Conservation (phyloP, 2,329 filamentous ascomycete species). For the Colletotrichum plurivorum region DNA sequence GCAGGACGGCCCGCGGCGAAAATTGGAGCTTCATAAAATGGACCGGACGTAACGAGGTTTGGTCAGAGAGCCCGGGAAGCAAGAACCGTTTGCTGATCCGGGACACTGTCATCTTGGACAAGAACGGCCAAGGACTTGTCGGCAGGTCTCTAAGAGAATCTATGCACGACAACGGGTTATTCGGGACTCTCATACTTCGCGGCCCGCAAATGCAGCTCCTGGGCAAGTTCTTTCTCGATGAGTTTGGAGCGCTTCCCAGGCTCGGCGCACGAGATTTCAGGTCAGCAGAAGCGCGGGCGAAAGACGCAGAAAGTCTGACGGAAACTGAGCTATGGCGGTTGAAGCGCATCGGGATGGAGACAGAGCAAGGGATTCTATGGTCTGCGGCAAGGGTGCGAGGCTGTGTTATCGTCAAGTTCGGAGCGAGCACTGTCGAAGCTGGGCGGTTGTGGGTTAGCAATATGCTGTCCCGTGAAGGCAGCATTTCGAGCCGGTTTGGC, state of each 20-base stretch:
- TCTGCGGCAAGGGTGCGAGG: slow-evolving; percentile 85
- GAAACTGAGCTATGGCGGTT: slow-evolving; percentile 67
- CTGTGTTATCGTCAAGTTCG: slow-evolving; percentile 93
- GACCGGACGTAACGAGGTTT: slow-evolving; percentile 91
- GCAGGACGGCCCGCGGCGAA: slow-evolving; percentile 87
- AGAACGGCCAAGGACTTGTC: slow-evolving; percentile 54
- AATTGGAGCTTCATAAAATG: slow-evolving; percentile 88
- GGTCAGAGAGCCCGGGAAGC: slow-evolving; percentile 58
- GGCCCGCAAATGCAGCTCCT: slow-evolving; percentile 78
- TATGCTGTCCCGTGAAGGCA: slow-evolving; percentile 83
- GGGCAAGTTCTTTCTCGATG: slow-evolving; percentile 80
- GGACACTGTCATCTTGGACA: slow-evolving; percentile 84
- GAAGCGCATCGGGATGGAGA: slow-evolving; percentile 71
- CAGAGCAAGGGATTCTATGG: slow-evolving; percentile 77
- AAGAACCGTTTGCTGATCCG: slow-evolving; percentile 79
- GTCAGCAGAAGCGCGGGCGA: slow-evolving; percentile 63
- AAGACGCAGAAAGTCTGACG: slow-evolving; percentile 53
- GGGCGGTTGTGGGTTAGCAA: slow-evolving; percentile 83
- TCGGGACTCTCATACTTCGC: slow-evolving; percentile 88
- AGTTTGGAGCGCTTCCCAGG: slow-evolving; percentile 84
- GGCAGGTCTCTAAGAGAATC: slow-evolving; percentile 66
- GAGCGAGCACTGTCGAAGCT: slow-evolving; percentile 84
- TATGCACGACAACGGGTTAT: slow-evolving; percentile 82
- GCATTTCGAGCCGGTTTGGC: slow-evolving; percentile 79
- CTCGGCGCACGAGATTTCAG: slow-evolving; percentile 87